phyloP scores from a whole-genome alignment of 2,329 filamentous ascomycete species.

The Fusarium domesticum region DNA sequence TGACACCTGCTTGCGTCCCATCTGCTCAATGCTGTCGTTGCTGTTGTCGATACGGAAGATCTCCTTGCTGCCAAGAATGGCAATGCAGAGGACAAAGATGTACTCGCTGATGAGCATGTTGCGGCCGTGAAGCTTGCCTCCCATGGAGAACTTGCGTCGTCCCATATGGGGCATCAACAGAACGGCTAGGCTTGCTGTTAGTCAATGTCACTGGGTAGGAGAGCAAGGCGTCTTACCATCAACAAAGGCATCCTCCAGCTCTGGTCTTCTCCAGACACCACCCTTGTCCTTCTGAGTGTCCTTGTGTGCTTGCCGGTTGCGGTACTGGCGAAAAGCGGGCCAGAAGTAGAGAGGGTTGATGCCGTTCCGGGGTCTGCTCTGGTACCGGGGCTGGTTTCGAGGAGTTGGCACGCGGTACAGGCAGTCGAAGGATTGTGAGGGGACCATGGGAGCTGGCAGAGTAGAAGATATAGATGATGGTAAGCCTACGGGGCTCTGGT shows the following conservation, averaged over 20 bases:
- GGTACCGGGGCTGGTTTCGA: conserved; percentile 36
- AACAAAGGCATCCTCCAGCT: conserved; percentile 64
- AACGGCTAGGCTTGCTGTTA: conserved; percentile 47
- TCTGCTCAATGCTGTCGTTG: conserved; percentile 44
- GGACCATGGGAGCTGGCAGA: conserved; percentile 50
- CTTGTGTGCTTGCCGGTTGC: conserved; percentile 62
- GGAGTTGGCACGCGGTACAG: conserved; percentile 39
- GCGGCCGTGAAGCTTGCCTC: conserved; percentile 60
- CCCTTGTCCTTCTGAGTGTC: conserved; percentile 56
- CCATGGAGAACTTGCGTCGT: conserved; percentile 63
- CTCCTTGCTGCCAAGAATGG: conserved; percentile 40
- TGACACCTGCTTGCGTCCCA: conserved; percentile 63
- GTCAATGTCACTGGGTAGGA: neutral
- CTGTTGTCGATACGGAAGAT: conserved; percentile 44
- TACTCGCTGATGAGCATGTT: conserved; percentile 71
- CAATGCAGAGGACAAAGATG: conserved; percentile 48
- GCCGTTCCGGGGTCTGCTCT: conserved; percentile 36
- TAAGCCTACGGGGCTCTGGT: conserved; percentile 42
- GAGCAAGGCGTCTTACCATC: conserved; percentile 50
- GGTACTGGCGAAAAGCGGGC: conserved; percentile 62
- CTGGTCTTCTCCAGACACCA: conserved; percentile 53
- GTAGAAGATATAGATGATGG: conserved; percentile 46
- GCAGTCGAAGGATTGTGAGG: conserved; percentile 47
- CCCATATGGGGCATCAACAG: conserved; percentile 65
- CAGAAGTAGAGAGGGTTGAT: conserved; percentile 61